Base-by-base conservation (phyloP, 768 basidiomycete species). In the Auriscalpium orientale region DNA sequence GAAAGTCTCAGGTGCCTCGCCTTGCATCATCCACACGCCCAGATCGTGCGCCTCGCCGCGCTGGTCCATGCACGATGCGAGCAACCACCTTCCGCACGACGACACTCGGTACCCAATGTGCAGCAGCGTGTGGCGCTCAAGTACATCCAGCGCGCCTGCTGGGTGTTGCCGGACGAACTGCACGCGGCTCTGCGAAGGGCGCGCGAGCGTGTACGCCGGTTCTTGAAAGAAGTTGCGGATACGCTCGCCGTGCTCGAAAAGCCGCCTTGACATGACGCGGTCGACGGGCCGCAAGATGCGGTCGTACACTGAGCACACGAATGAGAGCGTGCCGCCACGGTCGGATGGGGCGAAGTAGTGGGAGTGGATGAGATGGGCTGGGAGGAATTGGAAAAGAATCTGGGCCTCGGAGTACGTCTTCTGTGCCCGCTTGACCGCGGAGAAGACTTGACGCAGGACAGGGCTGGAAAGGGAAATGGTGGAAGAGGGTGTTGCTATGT, bases 21-120 rank as follows among this genome's bases (percentile, higher is more conserved):
- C 76, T 45, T 80, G 79, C n/a, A 76, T 77, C 22, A 85, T 65
- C 84, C 87, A 88, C 8, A 86, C 80, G 8, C 79, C 81, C 28
- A 84, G 64, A 58, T 88, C 82, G 62, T 87, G 81, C 15, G 78
- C 81, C 66, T 93, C 89, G 2, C 89, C 91, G 1, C 85, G 76
- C 66, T 91, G 82, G 64, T 94, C 91, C 7, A 88, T 72, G 62
- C 84, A 87, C 34, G 81, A 75, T n/a, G 82, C 81, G 16, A 89
- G 65, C 7, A 92, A 74, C 91, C 91, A 93, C 66, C 85, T 86
- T 10, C 84, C 79, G 56, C 85, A 87, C 5, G 67, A 62, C 11
- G 85, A 84, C 2, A 86, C 58, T 43, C 71, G 75, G 67, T 94
- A 94, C 2, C 82, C 91, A 40, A 92, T 76, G 65, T 94, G 91